These are phyloP conservation scores for Spinacia oleracea DNA, from an alignment of 179 eudicot species.

Conservation along the genomic window DNA sequence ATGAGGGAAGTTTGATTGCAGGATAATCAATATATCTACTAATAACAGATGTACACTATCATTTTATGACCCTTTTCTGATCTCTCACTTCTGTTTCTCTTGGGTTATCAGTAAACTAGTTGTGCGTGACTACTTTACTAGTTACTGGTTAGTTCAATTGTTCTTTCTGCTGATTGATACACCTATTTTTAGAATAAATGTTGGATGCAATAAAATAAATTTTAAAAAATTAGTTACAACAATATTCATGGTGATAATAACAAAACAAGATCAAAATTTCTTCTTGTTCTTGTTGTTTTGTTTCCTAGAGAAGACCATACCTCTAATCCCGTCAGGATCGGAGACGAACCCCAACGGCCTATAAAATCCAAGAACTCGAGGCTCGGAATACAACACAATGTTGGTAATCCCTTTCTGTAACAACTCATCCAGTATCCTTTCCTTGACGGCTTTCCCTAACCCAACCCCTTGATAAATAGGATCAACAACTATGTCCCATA, in stretches of 20 bases:
- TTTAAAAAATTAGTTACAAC: too few relatives aligned
- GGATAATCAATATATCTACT: too few relatives aligned
- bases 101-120: too few relatives aligned
- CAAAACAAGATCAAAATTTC: neutral
- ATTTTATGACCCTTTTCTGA: too few relatives aligned
- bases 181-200: too few relatives aligned
- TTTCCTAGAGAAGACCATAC: slow-evolving; percentile 89
- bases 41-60: too few relatives aligned
- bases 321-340: slow-evolving; percentile 88
- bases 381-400: slow-evolving; percentile 90
- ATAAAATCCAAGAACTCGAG: slow-evolving; percentile 91
- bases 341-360: slow-evolving; percentile 80
- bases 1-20: too few relatives aligned
- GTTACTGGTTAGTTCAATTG: too few relatives aligned
- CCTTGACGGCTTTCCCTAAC: slow-evolving; percentile 88
- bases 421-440: slow-evolving; percentile 66
- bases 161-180: too few relatives aligned
- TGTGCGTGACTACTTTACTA: too few relatives aligned
- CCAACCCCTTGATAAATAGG: slow-evolving; percentile 87
- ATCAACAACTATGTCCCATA: slow-evolving; percentile 98
- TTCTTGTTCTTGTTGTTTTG: slow-evolving; percentile 38
- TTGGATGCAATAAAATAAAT: too few relatives aligned
- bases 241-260: neutral
- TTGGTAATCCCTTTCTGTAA: slow-evolving; percentile 66
- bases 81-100: too few relatives aligned